Conservation (phyloP, 257 asterid species). For the Primulina eburnea region DNA sequence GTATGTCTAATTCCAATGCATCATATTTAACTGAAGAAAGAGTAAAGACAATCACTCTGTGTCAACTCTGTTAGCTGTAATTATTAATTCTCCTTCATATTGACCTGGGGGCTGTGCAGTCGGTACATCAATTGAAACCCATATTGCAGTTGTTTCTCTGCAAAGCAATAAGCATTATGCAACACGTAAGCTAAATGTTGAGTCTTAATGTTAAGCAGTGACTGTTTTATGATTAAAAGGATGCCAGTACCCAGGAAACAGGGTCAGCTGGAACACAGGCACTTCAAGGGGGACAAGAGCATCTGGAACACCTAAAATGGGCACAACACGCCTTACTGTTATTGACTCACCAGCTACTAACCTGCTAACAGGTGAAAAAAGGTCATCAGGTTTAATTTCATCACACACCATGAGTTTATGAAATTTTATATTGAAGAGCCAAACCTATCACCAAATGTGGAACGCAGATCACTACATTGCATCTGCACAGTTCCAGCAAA, state of each 20-base stretch:
- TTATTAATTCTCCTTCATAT: slow-evolving; percentile 84
- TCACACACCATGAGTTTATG: slow-evolving; percentile 20
- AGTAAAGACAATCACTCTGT: slow-evolving; percentile 66
- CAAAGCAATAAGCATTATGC: slow-evolving; percentile 27
- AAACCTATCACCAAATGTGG: slow-evolving; percentile 85
- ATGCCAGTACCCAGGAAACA: slow-evolving; percentile 74
- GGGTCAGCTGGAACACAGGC: slow-evolving; percentile 63
- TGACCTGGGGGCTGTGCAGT: slow-evolving; percentile 84
- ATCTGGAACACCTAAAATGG: slow-evolving; percentile 90
- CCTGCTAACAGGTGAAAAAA: slow-evolving; percentile 39
- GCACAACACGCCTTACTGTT: slow-evolving; percentile 78
- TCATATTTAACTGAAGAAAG: slow-evolving; percentile 31
- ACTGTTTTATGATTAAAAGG: not conserved
- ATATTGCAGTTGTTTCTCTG: slow-evolving; percentile 83
- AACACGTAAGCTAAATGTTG: slow-evolving; percentile 11
- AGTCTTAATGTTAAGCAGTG: slow-evolving; percentile 7
- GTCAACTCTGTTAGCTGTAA: slow-evolving; percentile 75
- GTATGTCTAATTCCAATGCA: slow-evolving; percentile 16
- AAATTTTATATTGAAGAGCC: slow-evolving; percentile 25
- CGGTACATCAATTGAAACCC: slow-evolving; percentile 88
- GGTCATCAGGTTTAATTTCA: slow-evolving; percentile 17
- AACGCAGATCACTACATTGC: slow-evolving; percentile 75
- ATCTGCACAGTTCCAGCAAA: slow-evolving; percentile 80
- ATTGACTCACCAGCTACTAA: slow-evolving; percentile 79
- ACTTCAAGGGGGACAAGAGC: slow-evolving; percentile 93